These are phyloP conservation scores for Eucalyptus decipiens DNA, from an alignment of 345 rosid species.

Conservation along the genomic window DNA sequence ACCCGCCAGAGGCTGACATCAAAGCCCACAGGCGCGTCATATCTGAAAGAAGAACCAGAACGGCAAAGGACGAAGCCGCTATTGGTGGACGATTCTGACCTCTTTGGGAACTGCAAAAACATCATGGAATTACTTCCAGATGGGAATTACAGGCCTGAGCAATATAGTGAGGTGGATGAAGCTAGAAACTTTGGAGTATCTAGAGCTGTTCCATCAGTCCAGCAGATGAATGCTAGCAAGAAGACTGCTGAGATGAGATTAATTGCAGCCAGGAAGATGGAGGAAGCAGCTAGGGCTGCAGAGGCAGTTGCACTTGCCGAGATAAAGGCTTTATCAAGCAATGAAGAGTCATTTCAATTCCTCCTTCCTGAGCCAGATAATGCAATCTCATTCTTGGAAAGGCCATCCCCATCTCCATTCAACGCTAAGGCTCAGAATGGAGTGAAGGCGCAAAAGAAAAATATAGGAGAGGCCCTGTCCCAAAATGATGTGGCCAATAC, in stretches of 20 bases:
- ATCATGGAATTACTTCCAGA: not conserved
- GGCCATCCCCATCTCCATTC: constrained; percentile 30
- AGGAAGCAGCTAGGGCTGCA: constrained; percentile 95
- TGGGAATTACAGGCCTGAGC: not conserved
- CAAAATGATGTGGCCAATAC: constrained; percentile 10
- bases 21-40: constrained; percentile 43
- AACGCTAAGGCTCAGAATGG: constrained; percentile 12
- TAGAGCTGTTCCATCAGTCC: constrained; percentile 8
- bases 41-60: constrained; percentile 23
- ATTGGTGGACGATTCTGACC: not conserved
- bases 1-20: constrained; percentile 47
- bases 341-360: constrained; percentile 25
- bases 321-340: constrained; percentile 36
- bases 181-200: constrained; percentile 10
- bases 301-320: constrained; percentile 86
- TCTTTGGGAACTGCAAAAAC: not conserved
- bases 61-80: not conserved
- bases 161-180: constrained; percentile 8
- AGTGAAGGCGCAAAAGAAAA: constrained; percentile 4
- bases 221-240: constrained; percentile 21
- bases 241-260: constrained; percentile 79
- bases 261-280: constrained; percentile 94
- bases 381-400: not conserved
- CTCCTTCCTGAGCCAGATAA: constrained; percentile 51
- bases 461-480: constrained; percentile 4